Conservation (phyloP, 345 rosid genomes). For the Brassica carinata region DNA sequence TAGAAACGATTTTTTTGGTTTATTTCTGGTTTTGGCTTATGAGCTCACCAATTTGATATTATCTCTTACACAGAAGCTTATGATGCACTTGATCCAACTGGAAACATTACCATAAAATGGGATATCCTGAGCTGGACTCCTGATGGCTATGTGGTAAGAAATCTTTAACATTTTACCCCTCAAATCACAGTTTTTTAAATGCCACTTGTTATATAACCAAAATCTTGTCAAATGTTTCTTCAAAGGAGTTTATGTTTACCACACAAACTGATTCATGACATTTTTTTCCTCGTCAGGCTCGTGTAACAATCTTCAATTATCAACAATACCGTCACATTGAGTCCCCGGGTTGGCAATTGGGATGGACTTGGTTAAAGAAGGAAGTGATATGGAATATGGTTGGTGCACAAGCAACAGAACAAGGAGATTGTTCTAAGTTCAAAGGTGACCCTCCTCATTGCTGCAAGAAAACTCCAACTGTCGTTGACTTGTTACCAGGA, state of each 20-base stretch:
- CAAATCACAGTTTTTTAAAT: neutral
- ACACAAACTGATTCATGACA: neutral
- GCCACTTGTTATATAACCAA: neutral
- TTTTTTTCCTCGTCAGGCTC: conserved; percentile 49
- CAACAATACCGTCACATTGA: conserved; percentile 87
- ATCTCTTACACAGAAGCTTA: conserved; percentile 59
- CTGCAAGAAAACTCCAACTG: conserved; percentile 69
- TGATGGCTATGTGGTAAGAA: conserved; percentile 85
- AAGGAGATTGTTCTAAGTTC: conserved; percentile 88
- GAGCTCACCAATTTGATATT: conserved; percentile 16
- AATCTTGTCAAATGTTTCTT: neutral
- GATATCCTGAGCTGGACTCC: conserved; percentile 78
- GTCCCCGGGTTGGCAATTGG: conserved; percentile 80
- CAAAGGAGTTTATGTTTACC: neutral
- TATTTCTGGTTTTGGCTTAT: conserved; percentile 7
- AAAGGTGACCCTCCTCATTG: conserved; percentile 83
- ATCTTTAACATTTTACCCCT: neutral
- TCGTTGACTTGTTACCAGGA: conserved; percentile 87
- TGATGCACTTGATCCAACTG: conserved; percentile 87
- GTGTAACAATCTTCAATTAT: conserved; percentile 72
- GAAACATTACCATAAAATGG: conserved; percentile 95
- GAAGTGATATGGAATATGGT: conserved; percentile 83
- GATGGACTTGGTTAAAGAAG: conserved; percentile 82
- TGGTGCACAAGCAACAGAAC: conserved; percentile 82
- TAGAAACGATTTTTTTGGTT: neutral